Percentiles rank a stretch among this genome's conserved stretches.
phyloP scores from a whole-genome alignment of 805 yeast genomes.

The Candida dajiaensis region DNA sequence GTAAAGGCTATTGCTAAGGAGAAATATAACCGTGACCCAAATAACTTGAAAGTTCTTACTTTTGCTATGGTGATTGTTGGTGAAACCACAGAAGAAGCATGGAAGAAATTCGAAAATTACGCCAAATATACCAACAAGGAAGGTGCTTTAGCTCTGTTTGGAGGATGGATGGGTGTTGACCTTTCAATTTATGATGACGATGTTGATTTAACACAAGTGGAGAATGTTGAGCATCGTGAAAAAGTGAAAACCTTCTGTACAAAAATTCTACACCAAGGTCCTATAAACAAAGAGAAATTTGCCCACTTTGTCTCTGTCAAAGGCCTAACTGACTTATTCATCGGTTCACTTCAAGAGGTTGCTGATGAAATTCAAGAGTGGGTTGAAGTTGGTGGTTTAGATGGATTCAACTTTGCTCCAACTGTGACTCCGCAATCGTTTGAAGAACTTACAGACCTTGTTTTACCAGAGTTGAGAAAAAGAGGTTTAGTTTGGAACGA shows the following conservation, averaged over 20 bases:
- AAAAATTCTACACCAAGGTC: slow-evolving; percentile 12
- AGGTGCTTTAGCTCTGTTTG: slow-evolving; percentile 38
- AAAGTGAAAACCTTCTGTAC: slow-evolving; percentile 19
- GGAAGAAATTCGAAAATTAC: slow-evolving; percentile 28
- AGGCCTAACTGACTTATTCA: slow-evolving; percentile 22
- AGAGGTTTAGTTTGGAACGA: slow-evolving; percentile 30
- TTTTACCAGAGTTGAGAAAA: slow-evolving; percentile 30
- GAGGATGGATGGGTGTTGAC: slow-evolving; percentile 41
- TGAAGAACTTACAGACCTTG: slow-evolving; percentile 30
- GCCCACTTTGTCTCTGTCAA: slow-evolving; percentile 18
- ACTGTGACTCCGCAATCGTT: slow-evolving; percentile 31
- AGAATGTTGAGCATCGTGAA: slow-evolving; percentile 26
- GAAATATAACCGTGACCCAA: slow-evolving; percentile 30
- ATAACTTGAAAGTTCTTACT: slow-evolving; percentile 33
- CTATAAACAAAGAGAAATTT: slow-evolving; percentile 24
- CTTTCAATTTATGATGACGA: slow-evolving; percentile 30
- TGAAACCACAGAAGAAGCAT: slow-evolving; percentile 35
- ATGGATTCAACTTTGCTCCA: slow-evolving; percentile 35
- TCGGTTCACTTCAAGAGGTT: slow-evolving; percentile 31
- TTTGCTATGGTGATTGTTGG: slow-evolving; percentile 32
- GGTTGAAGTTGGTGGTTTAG: slow-evolving; percentile 33
- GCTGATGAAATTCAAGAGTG: slow-evolving; percentile 33
- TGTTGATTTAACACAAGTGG: slow-evolving; percentile 28
- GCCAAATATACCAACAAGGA: slow-evolving; percentile 30
- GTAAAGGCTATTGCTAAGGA: slow-evolving; percentile 29